These are phyloP conservation scores for Boletus subcaerulescens DNA, from an alignment of 768 basidiomycete genomes.

Conservation along the genomic window DNA sequence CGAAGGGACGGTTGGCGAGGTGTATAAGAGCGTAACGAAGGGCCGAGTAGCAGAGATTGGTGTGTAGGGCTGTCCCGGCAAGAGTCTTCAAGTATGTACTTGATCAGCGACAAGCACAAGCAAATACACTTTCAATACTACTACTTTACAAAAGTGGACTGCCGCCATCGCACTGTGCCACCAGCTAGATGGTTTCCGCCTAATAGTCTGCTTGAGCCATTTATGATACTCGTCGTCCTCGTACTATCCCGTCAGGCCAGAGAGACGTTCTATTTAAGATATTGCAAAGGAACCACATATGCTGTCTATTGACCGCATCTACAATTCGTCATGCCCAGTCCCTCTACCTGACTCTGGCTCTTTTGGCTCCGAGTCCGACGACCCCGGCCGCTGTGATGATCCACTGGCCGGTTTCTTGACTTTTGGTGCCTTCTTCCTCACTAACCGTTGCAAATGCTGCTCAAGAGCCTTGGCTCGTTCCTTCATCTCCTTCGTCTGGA, in stretches of 20 bases:
- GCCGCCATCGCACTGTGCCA: too few relatives aligned
- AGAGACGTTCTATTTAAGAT: too few relatives aligned
- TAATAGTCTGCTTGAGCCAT: too few relatives aligned
- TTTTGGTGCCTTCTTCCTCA: slow-evolving; percentile 68
- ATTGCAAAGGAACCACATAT: not conserved
- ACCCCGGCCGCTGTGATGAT: slow-evolving; percentile 13
- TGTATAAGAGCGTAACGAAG: not conserved
- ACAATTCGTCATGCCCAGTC: slow-evolving; percentile 30
- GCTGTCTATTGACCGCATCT: slow-evolving; percentile 20
- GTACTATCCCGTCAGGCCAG: too few relatives aligned
- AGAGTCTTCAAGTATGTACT: not conserved
- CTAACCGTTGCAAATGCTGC: slow-evolving; percentile 63
- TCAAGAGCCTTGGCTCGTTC: slow-evolving; percentile 79
- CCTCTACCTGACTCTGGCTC: slow-evolving; percentile 16
- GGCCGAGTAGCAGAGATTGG: slow-evolving; percentile 29
- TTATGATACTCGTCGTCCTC: too few relatives aligned
- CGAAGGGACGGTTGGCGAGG: not conserved
- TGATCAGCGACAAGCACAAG: not conserved
- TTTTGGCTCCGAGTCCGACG: slow-evolving; percentile 19
- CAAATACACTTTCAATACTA: not conserved
- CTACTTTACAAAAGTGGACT: too few relatives aligned
- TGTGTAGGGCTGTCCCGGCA: not conserved
- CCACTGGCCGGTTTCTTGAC: slow-evolving; percentile 43
- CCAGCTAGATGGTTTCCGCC: too few relatives aligned
- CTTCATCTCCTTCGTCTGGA: slow-evolving; percentile 83